Evolutionary conservation across 129 eudicot genomes (phyloP).

Genomic region (Pulicaria dysenterica): DNA sequence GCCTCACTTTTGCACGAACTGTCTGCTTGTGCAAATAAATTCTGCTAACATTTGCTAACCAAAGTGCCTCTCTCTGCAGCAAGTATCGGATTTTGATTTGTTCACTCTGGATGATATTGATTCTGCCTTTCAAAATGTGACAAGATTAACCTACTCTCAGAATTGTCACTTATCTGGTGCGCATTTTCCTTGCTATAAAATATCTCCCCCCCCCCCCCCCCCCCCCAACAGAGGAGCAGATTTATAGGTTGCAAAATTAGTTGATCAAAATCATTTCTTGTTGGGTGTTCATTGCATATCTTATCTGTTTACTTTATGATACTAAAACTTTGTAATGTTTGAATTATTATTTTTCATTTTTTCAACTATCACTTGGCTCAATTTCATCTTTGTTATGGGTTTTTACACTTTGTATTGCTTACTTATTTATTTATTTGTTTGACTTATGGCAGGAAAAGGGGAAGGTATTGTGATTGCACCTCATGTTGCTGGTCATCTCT

Average conservation of each 20-base stretch:
- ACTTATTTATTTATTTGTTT: conserved; percentile 4
- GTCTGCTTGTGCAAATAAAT: no score
- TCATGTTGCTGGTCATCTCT: conserved; percentile 89
- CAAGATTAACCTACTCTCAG: conserved; percentile 91
- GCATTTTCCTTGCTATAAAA: conserved; percentile 14
- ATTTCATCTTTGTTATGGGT: not conserved
- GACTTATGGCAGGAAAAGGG: conserved; percentile 70
- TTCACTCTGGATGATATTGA: conserved; percentile 97
- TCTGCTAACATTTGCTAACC: conserved; percentile 19
- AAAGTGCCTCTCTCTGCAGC: conserved; percentile 51
- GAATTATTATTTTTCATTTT: not conserved
- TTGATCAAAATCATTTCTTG: not conserved
- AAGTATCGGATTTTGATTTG: conserved; percentile 91
- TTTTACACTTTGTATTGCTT: not conserved
- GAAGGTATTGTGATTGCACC: conserved; percentile 99
- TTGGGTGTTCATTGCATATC: not conserved
- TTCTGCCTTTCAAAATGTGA: conserved; percentile 82
- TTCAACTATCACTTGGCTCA: not conserved
- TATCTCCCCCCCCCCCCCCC: not conserved
- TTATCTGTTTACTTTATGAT: not conserved
- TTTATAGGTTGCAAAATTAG: not conserved
- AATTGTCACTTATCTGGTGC: conserved; percentile 87
- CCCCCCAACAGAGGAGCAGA: not conserved
- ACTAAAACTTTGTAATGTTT: not conserved
- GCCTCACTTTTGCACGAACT: no score